Evolutionary conservation across 2,329 filamentous ascomycete genomes (phyloP), one percentile per base, ranked within the genome.

Genomic region (Penicillium sp.): DNA sequence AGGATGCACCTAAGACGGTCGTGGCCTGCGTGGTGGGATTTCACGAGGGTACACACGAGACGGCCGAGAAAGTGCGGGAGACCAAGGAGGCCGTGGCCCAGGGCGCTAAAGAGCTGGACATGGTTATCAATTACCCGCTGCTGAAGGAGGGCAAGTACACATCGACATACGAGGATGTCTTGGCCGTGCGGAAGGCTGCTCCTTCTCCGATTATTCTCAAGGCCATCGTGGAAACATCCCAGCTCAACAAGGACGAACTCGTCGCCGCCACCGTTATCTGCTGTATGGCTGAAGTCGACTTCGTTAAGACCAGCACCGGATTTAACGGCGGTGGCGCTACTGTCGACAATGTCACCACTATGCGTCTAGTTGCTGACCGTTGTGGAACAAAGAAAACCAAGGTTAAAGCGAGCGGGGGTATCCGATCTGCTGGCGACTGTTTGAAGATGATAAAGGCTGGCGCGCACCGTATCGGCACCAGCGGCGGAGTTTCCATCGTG

Each of bases 11-110:
- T 7, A 64, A 65, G 5, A 76, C 81, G n/a, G 71, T 72, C 22
- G 76, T 84, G 18, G 80, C 81, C 40, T 81, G 79, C 57, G 82
- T 85, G 5, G 74, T 85, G 9, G 81, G 80, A 20, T 85, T 85
- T 64, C 82, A 79, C 47, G 81, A 84, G 62, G 82, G 82, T 11
- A 83, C 79, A 0, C 71, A 82, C 54, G 69, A 76, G 43, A 78
- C 79, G 0, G 63, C 71, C 3, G 67, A 74, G 28, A 84, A 83
- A 63, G 68, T 79, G n/a, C 65, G 63, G 18, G 81, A 85, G 68
- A 76, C 79, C 0, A 69, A 70, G 24, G 68, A 70, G 10, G 80
- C 81, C 13, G 67, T 83, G 31, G 58, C 64, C 8, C 69, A 74
- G 16, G 81, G 82, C 18, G 81, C 81, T 1, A 66, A 64, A 1